Evolutionary conservation across 768 basidiomycete genomes (phyloP).

Genomic region (Collybia sp.): DNA sequence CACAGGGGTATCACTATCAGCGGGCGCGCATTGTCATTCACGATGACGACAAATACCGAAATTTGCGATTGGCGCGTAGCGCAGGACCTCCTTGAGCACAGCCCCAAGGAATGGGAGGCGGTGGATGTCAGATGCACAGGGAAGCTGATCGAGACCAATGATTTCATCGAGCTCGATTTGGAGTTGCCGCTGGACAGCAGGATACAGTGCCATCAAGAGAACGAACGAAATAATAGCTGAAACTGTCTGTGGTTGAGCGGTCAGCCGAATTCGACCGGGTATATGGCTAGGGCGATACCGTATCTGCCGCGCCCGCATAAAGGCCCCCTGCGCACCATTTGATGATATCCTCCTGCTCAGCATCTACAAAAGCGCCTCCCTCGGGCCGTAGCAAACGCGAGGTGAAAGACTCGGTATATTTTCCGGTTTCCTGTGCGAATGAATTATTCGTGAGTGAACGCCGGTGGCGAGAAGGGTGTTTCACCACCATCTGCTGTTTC

Average conservation of each 20-base stretch:
- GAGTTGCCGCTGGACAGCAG: constrained; percentile 30
- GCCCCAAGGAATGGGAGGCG: constrained; percentile 27
- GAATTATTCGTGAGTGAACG: no score
- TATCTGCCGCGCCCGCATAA: constrained; percentile 43
- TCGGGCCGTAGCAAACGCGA: constrained; percentile 29
- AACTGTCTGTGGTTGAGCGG: constrained; percentile 30
- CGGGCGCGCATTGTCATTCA: no score
- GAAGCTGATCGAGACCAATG: constrained; percentile 23
- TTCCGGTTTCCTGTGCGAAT: constrained; percentile 22
- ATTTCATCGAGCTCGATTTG: constrained; percentile 37
- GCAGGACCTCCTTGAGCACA: constrained; percentile 33
- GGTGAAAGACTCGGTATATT: constrained; percentile 37
- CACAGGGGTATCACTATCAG: neutral
- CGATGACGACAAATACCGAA: constrained; percentile 21
- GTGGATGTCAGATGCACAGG: constrained; percentile 24
- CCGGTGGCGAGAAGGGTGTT: no score
- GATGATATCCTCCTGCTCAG: constrained; percentile 38
- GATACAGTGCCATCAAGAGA: constrained; percentile 44
- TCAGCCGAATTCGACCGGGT: neutral
- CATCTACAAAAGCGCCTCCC: constrained; percentile 12
- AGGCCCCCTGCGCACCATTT: constrained; percentile 47
- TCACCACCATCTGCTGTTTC: constrained; percentile 39
- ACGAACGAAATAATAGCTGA: constrained; percentile 43
- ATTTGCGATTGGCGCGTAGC: constrained; percentile 36
- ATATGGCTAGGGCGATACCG: constrained; percentile 18